Evolutionary conservation across 2,329 filamentous ascomycete genomes (phyloP).

Genomic region (Botrytis deweyae): DNA sequence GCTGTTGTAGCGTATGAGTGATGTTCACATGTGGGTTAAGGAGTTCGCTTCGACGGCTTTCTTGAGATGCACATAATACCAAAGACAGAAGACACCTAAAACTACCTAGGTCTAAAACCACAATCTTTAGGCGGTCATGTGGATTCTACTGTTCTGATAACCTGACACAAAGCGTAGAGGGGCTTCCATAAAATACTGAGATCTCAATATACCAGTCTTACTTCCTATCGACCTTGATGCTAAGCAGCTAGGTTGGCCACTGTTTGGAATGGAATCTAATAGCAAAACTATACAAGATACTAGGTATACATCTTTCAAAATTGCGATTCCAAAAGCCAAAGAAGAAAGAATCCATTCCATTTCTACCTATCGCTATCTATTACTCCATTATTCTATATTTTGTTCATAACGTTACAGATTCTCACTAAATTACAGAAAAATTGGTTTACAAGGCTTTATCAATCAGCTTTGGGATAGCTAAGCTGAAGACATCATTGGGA

Average conservation of each 20-base stretch:
- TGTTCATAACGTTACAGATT: background rate
- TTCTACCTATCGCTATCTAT: background rate
- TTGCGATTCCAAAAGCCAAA: background rate
- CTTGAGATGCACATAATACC: background rate
- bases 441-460: background rate
- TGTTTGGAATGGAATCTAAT: background rate
- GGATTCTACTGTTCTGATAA: background rate
- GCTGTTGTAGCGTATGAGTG: background rate
- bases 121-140: background rate
- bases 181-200: background rate
- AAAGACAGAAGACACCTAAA: background rate
- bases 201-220: background rate
- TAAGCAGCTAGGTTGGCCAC: background rate
- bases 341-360: background rate
- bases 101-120: background rate
- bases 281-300: background rate
- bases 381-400: background rate
- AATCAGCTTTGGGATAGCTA: slow-evolving; percentile 37
- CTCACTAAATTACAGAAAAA: no score
- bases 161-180: background rate
- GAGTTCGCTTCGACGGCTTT: background rate
- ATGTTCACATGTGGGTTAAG: background rate
- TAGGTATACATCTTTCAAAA: background rate
- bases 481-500: slow-evolving; percentile 41
- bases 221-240: background rate